Conservation (phyloP, 2,329 filamentous ascomycete species). For the Chaetomiaceae sp. region DNA sequence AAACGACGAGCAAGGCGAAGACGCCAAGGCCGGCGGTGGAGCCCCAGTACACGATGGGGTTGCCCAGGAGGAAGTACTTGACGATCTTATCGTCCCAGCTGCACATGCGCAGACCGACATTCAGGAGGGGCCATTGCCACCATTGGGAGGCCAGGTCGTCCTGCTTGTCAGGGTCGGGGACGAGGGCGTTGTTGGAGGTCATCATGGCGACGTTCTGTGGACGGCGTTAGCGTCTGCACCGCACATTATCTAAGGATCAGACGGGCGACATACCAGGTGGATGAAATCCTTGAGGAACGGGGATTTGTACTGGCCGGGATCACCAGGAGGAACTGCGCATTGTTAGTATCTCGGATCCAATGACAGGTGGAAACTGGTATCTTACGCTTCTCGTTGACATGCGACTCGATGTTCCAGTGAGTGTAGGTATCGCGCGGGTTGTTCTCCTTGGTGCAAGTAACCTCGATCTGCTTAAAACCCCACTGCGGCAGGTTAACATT, state of each 20-base stretch:
- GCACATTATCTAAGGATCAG: not conserved
- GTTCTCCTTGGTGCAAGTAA: slow-evolving; percentile 89
- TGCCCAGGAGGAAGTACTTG: slow-evolving; percentile 98
- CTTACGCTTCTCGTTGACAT: slow-evolving; percentile 86
- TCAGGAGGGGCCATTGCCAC: slow-evolving; percentile 97
- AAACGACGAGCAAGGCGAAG: slow-evolving; percentile 67
- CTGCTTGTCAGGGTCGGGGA: slow-evolving; percentile 97
- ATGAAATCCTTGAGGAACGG: slow-evolving; percentile 98
- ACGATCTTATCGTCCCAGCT: slow-evolving; percentile 93
- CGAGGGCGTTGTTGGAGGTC: slow-evolving; percentile 98
- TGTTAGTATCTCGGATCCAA: slow-evolving; percentile 31
- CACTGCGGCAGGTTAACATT: slow-evolving; percentile 97
- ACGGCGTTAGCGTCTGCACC: slow-evolving; percentile 3
- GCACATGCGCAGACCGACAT: slow-evolving; percentile 97
- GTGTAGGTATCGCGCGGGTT: slow-evolving; percentile 91
- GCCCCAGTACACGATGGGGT: slow-evolving; percentile 94
- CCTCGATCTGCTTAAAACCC: slow-evolving; percentile 99
- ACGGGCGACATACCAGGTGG: slow-evolving; percentile 46
- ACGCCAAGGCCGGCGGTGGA: slow-evolving; percentile 74
- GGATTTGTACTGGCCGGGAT: slow-evolving; percentile 90
- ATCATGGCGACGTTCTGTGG: slow-evolving; percentile 90
- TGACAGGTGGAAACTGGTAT: not conserved
- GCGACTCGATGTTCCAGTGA: slow-evolving; percentile 97
- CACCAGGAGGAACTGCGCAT: slow-evolving; percentile 70
- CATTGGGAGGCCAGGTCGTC: slow-evolving; percentile 94